Base-by-base conservation (phyloP, 2,329 filamentous ascomycete species). In the Exserohilum rostratum region DNA sequence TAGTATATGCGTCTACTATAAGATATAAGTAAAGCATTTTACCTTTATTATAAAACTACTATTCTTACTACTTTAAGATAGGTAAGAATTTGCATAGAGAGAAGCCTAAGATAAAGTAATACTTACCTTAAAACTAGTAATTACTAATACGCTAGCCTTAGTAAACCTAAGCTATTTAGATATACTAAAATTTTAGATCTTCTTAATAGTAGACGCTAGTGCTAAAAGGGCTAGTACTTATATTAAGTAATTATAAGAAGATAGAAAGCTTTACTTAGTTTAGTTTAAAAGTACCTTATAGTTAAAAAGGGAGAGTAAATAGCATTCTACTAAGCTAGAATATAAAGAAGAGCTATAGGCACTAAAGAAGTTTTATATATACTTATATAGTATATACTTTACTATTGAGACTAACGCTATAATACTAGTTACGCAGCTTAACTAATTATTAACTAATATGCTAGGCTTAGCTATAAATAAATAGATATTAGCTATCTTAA, bases 1-100 rank as follows among this genome's bases (percentile, higher is more conserved):
- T 33, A 40, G 34, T 3, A 40, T 55, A 11, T 42, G 34, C 15
- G 20, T 46, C 1, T 50, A 50, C 34, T 55, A 55, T 37, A 33
- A 52, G 11, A 34, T 40, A 2, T 52, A 46, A 12, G 35, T 52
- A 9, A 4, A 3, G 2, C 25, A 38, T 31, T 53, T 47, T 42
- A 34, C 42, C 35, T 5, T 35, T 35, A 47, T 7, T 31, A 27
- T 11, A 15, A 15, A 53, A 15, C 43, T 43, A 18, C 20, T 53
- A 13, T 53, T 47, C 17, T 43, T 12, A 6, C n/a, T 53, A 15
- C 17, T 53, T 35, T 13, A 27, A 22, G 20, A 37, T 6, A 27
- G 37, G 13, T 22, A 15, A 18, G 25, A 29, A 25, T 45, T 33
- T 18, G 18, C 18, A 20, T 51, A 45, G 20, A 17, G 9, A 12